phyloP scores from a whole-genome alignment of 306 rosid species.

The Fagus sylvatica region DNA sequence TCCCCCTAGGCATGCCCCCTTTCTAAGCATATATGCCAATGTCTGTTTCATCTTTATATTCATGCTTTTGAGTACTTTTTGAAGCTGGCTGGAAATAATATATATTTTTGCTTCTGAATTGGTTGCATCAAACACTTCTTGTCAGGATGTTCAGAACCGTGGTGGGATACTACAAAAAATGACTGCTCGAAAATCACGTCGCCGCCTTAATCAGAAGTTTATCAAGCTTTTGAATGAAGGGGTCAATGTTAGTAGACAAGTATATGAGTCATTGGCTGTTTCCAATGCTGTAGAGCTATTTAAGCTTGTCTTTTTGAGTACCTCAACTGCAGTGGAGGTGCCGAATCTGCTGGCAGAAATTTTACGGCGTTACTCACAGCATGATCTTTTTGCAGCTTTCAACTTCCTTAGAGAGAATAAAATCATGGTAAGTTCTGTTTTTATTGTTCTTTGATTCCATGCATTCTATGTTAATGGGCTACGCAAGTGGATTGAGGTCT shows the following conservation, averaged over 20 bases:
- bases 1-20: not conserved
- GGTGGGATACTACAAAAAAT: slow-evolving; percentile 34
- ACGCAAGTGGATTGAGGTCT: slow-evolving; percentile 15
- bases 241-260: slow-evolving; percentile 55
- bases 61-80: slow-evolving; percentile 18
- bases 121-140: slow-evolving; percentile 36
- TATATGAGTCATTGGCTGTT: slow-evolving; percentile 78
- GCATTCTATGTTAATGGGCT: slow-evolving; percentile 17
- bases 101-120: slow-evolving; percentile 34
- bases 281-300: slow-evolving; percentile 94
- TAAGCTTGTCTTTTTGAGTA: slow-evolving; percentile 90
- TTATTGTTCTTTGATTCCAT: slow-evolving; percentile 15
- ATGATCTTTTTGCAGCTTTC: slow-evolving; percentile 92
- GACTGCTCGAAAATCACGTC: slow-evolving; percentile 45
- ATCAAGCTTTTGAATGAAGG: slow-evolving; percentile 53
- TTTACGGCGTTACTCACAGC: slow-evolving; percentile 87
- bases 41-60: not conserved
- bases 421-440: slow-evolving; percentile 60
- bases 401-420: slow-evolving; percentile 84
- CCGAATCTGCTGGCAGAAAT: slow-evolving; percentile 74
- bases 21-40: not conserved
- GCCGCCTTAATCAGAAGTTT: slow-evolving; percentile 57
- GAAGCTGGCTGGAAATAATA: slow-evolving; percentile 23
- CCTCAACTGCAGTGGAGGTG: slow-evolving; percentile 61
- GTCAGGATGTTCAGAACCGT: slow-evolving; percentile 46